Conservation (phyloP, 164 flowering plant genomes). For the Protea cynaroides region DNA sequence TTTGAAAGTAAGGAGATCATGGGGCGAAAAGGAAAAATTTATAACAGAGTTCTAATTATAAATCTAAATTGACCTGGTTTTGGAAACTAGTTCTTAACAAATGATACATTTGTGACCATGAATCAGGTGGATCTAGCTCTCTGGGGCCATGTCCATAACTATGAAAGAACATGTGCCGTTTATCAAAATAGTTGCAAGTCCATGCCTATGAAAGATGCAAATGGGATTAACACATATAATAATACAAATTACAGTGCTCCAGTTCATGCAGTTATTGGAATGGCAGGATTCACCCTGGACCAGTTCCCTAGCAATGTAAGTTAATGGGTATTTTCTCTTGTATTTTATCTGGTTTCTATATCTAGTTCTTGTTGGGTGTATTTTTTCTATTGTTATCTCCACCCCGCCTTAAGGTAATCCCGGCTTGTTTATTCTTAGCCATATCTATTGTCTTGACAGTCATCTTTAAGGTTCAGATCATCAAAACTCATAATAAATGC, state of each 20-base stretch:
- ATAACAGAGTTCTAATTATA: too few species aligned
- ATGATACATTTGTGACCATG: neutral
- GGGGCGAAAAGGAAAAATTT: too few species aligned
- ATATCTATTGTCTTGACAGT: too few species aligned
- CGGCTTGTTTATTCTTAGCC: too few species aligned
- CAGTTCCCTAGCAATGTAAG: conserved; percentile 37
- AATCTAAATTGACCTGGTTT: too few species aligned
- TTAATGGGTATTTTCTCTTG: neutral
- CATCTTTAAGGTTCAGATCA: too few species aligned
- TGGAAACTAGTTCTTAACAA: too few species aligned
- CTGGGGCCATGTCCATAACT: conserved; percentile 65
- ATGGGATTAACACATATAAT: conserved; percentile 61
- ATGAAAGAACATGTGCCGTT: conserved; percentile 38
- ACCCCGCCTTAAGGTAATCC: too few species aligned
- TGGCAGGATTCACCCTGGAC: conserved; percentile 70
- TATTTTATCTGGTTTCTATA: neutral
- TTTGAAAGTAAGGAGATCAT: too few species aligned
- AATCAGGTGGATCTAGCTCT: conserved; percentile 69
- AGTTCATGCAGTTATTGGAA: conserved; percentile 28
- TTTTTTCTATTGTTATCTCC: too few species aligned
- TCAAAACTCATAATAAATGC: too few species aligned
- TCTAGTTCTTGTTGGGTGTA: neutral
- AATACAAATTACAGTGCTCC: conserved; percentile 64
- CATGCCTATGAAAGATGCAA: conserved; percentile 54
- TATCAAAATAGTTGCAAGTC: conserved; percentile 39